Conservation (phyloP, 768 basidiomycete genomes). For the Gloeopeniophorella convolvens region DNA sequence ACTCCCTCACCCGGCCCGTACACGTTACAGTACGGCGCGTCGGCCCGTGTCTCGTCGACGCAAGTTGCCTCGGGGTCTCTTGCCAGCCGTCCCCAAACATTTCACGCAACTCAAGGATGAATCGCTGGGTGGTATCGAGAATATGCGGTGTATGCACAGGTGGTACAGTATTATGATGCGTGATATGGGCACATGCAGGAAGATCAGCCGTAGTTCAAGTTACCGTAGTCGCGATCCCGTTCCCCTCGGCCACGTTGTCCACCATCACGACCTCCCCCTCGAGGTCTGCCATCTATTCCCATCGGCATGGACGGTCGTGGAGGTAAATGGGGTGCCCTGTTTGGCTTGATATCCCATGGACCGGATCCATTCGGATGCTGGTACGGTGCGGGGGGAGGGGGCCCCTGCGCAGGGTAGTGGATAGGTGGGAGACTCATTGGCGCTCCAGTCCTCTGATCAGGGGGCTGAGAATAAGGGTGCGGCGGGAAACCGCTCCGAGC, state of each 20-base stretch:
- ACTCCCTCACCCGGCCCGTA: too few species aligned
- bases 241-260: constrained; percentile 17
- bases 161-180: not conserved
- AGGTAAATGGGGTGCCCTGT: constrained; percentile 15
- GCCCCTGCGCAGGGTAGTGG: constrained; percentile 16
- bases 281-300: constrained; percentile 11
- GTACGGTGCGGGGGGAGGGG: constrained; percentile 15
- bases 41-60: too few species aligned
- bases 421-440: constrained; percentile 17
- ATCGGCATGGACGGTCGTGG: constrained; percentile 22
- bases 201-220: constrained; percentile 29
- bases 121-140: too few species aligned
- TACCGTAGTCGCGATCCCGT: constrained; percentile 20
- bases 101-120: too few species aligned
- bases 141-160: too few species aligned
- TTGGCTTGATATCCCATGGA: constrained; percentile 12
- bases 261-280: constrained; percentile 14
- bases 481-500: constrained; percentile 17
- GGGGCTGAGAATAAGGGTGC: constrained; percentile 2
- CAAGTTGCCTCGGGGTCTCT: too few species aligned
- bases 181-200: not conserved
- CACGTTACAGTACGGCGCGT: too few species aligned
- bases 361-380: constrained; percentile 2
- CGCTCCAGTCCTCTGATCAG: constrained; percentile 6
- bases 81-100: too few species aligned